Base-by-base conservation (phyloP, 768 basidiomycete species). In the Suillus variegatus region DNA sequence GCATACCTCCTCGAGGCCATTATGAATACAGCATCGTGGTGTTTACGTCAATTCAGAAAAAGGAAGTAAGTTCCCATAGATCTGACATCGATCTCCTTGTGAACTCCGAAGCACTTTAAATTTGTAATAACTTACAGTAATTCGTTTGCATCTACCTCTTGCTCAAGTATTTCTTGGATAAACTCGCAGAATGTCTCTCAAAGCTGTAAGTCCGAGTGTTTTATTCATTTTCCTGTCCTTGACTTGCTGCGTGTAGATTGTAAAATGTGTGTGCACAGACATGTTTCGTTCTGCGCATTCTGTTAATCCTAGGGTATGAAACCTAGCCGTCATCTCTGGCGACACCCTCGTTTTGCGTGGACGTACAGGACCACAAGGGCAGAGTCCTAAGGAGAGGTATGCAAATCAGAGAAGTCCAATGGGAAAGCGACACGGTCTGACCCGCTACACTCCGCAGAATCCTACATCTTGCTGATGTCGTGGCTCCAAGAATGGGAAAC, bases 301-400 rank as follows among this genome's bases (percentile, higher is more conserved):
- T 60, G 63, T 72, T 75, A 66, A 72, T 67, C 66, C 64, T 67
- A 41, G 58, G 69, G 65, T 69, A 73, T 75, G 58, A 68, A 69
- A 54, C 14, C 62, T 75, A 95, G 95, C 93, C 73, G 94, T 93
- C 71, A 86, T 93, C 67, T 97, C 95, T 52, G 95, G 94, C 44
- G 95, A 97, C 77, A 91, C 94, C 49, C 86, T 96, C 64, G 84
- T 97, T 64, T 81, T 97, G 62, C 89, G 95, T 77, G 90, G 85
- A 69, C 85, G 86, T 67, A 87, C 85, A 47, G 90, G 88, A 43
- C 85, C 89, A 1, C 92, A 93, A 74, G 94, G 95, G 9, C 93
- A 95, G 76, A 87, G 89, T 63, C 89, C 94, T 1, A 97, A 96
- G 81, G 95, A 97, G 79, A 86, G 93, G 94, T 92, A 69, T 64